Percentiles rank a stretch among this genome's conserved stretches.
phyloP scores from a whole-genome alignment of 129 eudicot species.

The Deinandra increscens region DNA sequence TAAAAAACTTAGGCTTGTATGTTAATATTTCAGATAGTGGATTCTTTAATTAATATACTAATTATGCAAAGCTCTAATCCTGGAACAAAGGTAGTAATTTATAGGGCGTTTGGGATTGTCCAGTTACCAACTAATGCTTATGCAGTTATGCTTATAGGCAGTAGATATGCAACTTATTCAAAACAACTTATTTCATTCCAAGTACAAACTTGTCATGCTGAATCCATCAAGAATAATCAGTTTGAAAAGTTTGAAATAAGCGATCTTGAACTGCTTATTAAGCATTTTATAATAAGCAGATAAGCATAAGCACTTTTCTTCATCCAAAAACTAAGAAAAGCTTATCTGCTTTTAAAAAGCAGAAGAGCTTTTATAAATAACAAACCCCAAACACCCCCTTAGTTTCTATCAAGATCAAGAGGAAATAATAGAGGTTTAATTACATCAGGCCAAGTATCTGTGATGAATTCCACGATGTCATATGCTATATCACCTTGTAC shows the following conservation, averaged over 20 bases:
- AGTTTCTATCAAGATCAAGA: not conserved
- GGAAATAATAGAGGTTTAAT: slow-evolving; percentile 7
- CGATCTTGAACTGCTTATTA: not conserved
- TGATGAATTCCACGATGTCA: slow-evolving; percentile 88
- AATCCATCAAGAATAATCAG: not conserved
- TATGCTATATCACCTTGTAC: slow-evolving; percentile 97
- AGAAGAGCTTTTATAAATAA: not conserved
- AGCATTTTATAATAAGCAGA: not conserved
- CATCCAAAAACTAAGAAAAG: not conserved
- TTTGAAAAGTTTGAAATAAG: not conserved
- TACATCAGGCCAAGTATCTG: slow-evolving; percentile 98
- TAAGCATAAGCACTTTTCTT: not conserved
- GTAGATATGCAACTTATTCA: not conserved
- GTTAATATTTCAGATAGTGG: slow-evolving; percentile 4
- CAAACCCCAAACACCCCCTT: not conserved
- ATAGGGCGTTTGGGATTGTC: not conserved
- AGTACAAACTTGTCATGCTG: not conserved
- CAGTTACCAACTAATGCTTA: not conserved
- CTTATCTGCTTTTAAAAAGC: not conserved
- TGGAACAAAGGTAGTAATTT: not conserved
- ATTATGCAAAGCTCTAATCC: slow-evolving; percentile 1
- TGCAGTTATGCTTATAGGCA: not conserved
- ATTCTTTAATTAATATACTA: not conserved
- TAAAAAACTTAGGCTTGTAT: not conserved
- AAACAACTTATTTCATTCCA: not conserved